Evolutionary conservation across 345 rosid species (phyloP).

Genomic region (Mangifera indica): DNA sequence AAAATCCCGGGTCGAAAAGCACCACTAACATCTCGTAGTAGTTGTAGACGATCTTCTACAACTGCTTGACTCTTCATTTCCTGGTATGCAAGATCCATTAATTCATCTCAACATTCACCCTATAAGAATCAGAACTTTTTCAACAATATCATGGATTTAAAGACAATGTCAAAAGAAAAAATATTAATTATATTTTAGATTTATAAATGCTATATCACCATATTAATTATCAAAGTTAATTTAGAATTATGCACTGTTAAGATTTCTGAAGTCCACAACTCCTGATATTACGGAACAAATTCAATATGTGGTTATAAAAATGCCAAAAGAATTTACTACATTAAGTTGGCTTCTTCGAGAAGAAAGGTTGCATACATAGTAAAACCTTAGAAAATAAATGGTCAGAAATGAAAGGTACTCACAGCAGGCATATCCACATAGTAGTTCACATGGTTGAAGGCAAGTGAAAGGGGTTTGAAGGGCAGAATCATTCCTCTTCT

Average conservation of each 20-base stretch:
- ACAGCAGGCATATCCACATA: slow-evolving; percentile 89
- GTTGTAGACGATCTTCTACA: slow-evolving; percentile 67
- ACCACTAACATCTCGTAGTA: slow-evolving; percentile 69
- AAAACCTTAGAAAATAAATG: slow-evolving; percentile 12
- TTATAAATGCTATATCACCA: too few species aligned
- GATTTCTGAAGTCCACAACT: too few species aligned
- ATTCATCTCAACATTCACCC: slow-evolving; percentile 8
- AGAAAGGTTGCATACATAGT: background rate
- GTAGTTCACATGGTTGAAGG: slow-evolving; percentile 76
- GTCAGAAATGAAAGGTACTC: slow-evolving; percentile 28
- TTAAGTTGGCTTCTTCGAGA: background rate
- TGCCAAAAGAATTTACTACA: background rate
- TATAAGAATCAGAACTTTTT: background rate
- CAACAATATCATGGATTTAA: background rate
- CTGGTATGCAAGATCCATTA: slow-evolving; percentile 34
- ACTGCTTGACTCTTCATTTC: slow-evolving; percentile 79
- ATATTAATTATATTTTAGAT: too few species aligned
- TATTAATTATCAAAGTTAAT: too few species aligned
- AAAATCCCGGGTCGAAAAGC: slow-evolving; percentile 79
- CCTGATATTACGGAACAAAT: too few species aligned
- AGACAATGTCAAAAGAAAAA: too few species aligned
- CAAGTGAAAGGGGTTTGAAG: slow-evolving; percentile 77
- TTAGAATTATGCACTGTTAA: too few species aligned
- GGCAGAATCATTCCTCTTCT: slow-evolving; percentile 89
- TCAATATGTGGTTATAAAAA: background rate